Evolutionary conservation across 345 rosid genomes (phyloP), one percentile per base, ranked within the genome.

Genomic region (Arabis alpina): DNA sequence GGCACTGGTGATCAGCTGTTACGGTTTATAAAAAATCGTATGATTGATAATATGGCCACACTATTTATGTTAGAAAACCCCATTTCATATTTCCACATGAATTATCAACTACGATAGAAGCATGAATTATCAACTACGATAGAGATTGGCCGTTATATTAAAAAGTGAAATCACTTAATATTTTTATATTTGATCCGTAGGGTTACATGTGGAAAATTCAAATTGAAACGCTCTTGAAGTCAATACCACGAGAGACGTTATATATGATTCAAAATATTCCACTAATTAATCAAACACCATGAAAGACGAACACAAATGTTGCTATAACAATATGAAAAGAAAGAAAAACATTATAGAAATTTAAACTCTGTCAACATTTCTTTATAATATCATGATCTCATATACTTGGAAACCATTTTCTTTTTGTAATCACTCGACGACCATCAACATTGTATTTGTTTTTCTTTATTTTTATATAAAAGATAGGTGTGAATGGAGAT

Each of bases 121-220:
- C 68, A 52, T 30, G 74, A 3, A 65, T 15, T 48, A 32, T 48
- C 30, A 70, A 42, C n/a, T 61, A 10, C 37, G 14, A 10, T n/a
- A 19, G 9, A 62, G 3, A 25, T 49, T 27, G 24, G 27, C 47
- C 58, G 42, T 48, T 50, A 54, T 30, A 47, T 19, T 19, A 19
- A 19, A 19, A 19, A 19, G 25, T 15, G 42, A 56, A 56, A 37
- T 8, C 19, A 8, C 47, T 25, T 14, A 49, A 12, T 36, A 42
- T 16, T 27, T 32, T 13, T n/a, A 47, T 24, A 41, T n/a, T 40
- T 49, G 27, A 49, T 36, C 10, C 12, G 47, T 3, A 49, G 15
- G 24, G 55, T 19, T 71, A 62, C 63, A 44, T 62, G 55, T 43
- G 69, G 58, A 54, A 65, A 32, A 14, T 55, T 64, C 51, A 48